Evolutionary conservation across 257 asterid genomes (phyloP).

Genomic region (Salvia miltiorrhiza): DNA sequence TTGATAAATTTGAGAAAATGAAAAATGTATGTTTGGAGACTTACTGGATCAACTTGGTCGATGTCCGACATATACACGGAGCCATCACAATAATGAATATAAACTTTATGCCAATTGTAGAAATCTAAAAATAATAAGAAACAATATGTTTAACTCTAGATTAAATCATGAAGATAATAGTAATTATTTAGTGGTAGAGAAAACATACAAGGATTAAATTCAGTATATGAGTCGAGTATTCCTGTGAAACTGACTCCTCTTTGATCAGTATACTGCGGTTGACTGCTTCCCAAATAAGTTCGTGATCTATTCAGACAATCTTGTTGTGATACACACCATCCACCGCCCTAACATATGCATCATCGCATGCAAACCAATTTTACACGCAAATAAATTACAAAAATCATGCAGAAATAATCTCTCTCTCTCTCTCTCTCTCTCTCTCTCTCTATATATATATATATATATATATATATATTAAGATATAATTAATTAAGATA

Average conservation of each 20-base stretch:
- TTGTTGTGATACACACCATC: constrained; percentile 1
- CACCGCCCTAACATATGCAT: constrained; percentile 24
- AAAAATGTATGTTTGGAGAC: neutral
- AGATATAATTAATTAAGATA: neutral
- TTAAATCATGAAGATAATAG: neutral
- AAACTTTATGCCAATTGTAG: neutral
- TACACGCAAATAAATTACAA: no score
- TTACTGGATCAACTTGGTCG: neutral
- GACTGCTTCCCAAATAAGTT: neutral
- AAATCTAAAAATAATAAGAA: neutral
- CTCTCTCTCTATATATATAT: neutral
- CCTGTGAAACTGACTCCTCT: neutral
- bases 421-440: no score
- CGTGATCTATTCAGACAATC: neutral
- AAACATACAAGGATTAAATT: neutral
- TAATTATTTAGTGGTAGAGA: neutral
- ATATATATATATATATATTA: no score
- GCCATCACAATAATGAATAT: neutral
- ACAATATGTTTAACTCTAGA: neutral
- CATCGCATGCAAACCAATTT: no score
- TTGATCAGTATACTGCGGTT: no score
- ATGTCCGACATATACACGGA: neutral
- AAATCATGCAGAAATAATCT: no score
- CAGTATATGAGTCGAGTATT: neutral
- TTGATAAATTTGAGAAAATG: no score